Base-by-base conservation (phyloP, 768 basidiomycete genomes). In the Lyophyllum decastes region DNA sequence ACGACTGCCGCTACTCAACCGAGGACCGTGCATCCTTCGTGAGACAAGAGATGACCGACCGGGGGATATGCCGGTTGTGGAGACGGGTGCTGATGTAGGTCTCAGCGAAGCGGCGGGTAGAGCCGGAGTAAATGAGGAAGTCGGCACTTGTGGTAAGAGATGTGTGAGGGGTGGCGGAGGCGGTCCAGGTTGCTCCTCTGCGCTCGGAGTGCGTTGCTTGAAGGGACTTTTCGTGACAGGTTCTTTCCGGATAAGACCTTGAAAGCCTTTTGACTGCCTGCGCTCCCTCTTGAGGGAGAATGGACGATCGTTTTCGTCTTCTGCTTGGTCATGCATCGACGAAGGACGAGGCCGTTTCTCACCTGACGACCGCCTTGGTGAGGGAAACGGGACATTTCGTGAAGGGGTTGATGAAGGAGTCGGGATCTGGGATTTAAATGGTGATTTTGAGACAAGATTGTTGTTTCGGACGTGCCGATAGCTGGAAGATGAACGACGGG, bases 181-280 rank as follows among this genome's bases (percentile, higher is more conserved):
- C 51, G 54, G 62, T 24, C 5, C 30, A 30, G 48, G 51, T 21
- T 66, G 62, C 41, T 74, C 72, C 58, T 73, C 71, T 46, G 21
- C 47, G 25, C 59, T 66, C 21, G 66, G 30, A 6, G 64, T 54
- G 38, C 65, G 63, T 56, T 72, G 76, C 60, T 76, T 84, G 76
- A 94, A 94, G 21, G 92, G 92, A 64, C 90, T 92, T 76, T 88
- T 92, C 25, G 86, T 84, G 25, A 94, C 92, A 8, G 87, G 87
- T 67, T 92, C 90, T 65, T 81, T 86, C 71, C 90, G 80, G 1
- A 87, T 78, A 50, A 94, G 83, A 22, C 82, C 85, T 65, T 91
- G 88, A 61, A 88, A 88, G 5, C 79, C 83, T 67, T 84, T 87
- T 54, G 89, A 91, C 68, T 93, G 88, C 46, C 86, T 83, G 44